Evolutionary conservation across 1,284 basidiomycete genomes (phyloP).

Genomic region (Rhodotorula sp.): DNA sequence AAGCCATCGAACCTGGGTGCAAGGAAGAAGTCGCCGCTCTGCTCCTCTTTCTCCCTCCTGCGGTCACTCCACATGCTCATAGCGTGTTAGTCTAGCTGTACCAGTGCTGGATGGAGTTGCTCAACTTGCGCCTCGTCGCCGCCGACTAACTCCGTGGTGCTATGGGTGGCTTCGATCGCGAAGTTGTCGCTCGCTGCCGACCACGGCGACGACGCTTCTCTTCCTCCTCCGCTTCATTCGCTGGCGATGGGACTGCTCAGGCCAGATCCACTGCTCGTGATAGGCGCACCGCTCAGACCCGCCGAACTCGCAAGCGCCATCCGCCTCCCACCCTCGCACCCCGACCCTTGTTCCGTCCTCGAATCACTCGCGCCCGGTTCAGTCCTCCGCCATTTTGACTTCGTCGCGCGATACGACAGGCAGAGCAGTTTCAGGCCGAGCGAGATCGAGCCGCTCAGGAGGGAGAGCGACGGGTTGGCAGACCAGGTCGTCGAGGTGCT

Average conservation of each 20-base stretch:
- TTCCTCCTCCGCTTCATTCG: not conserved
- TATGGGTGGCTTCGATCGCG: not conserved
- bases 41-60: no score
- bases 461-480: slow-evolving; percentile 25
- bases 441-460: slow-evolving; percentile 28
- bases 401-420: slow-evolving; percentile 11
- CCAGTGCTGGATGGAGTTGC: no score
- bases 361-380: not conserved
- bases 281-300: slow-evolving; percentile 5
- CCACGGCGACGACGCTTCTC: not conserved
- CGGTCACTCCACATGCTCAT: no score
- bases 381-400: slow-evolving; percentile 24
- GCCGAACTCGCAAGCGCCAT: not conserved
- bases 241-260: slow-evolving; percentile 4
- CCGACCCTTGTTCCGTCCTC: slow-evolving; percentile 10
- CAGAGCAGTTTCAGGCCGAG: slow-evolving; percentile 3
- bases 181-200: not conserved
- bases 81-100: no score
- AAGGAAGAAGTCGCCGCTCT: no score
- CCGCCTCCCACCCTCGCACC: not conserved
- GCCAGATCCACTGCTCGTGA: slow-evolving; percentile 1
- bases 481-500: slow-evolving; percentile 38
- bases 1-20: no score
- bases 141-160: not conserved
- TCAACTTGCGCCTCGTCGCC: not conserved